Conservation (phyloP, 805 yeast species). For the Candida argentea region DNA sequence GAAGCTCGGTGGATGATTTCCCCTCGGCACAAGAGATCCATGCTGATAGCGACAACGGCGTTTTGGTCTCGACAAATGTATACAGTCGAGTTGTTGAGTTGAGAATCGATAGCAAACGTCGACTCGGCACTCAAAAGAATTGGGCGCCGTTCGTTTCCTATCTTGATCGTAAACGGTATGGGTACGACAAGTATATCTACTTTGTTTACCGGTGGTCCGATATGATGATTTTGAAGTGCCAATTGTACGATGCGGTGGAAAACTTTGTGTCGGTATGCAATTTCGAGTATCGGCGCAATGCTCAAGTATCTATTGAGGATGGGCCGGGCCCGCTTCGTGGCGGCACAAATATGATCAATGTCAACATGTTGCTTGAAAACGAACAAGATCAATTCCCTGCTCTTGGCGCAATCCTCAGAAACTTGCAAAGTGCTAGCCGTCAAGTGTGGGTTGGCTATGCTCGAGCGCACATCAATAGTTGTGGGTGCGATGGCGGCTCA, state of each 20-base stretch:
- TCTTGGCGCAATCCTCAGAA: background rate
- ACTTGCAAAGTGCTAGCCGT: constrained; percentile 13
- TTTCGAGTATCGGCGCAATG: background rate
- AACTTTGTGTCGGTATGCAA: too few relatives aligned
- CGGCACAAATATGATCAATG: constrained; percentile 23
- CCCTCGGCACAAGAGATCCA: constrained; percentile 2
- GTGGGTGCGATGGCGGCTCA: constrained; percentile 29
- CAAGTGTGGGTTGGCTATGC: constrained; percentile 35
- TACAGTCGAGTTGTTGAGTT: constrained; percentile 14
- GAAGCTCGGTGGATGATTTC: constrained; percentile 14
- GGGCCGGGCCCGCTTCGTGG: constrained; percentile 26
- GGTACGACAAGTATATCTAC: constrained; percentile 18
- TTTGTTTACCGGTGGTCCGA: constrained; percentile 25
- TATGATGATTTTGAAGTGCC: constrained; percentile 19
- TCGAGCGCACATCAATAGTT: constrained; percentile 24
- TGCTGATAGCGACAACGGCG: background rate
- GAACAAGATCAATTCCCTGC: constrained; percentile 9
- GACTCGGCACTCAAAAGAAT: constrained; percentile 18
- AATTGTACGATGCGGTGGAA: constrained; percentile 4
- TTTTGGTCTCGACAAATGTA: constrained; percentile 4
- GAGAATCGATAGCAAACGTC: constrained; percentile 4
- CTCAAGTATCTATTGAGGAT: background rate
- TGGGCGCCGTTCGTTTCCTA: constrained; percentile 31
- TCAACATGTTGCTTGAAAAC: constrained; percentile 8
- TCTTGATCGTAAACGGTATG: constrained; percentile 10